Conservation (phyloP, 2,329 filamentous ascomycete genomes). For the Phoma herbarum region DNA sequence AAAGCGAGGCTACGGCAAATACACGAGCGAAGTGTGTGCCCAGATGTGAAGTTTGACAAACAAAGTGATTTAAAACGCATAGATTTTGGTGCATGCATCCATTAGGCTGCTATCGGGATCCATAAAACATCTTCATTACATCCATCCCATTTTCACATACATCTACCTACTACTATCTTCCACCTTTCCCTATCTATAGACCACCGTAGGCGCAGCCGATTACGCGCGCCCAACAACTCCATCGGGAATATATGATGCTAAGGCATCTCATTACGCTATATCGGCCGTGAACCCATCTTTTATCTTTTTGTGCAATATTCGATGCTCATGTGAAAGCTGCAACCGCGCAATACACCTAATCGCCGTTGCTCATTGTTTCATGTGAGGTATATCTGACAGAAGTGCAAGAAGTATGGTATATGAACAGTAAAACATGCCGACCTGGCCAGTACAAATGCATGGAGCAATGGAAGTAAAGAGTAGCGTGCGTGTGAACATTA, state of each 20-base stretch:
- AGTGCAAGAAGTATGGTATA: constrained; percentile 33
- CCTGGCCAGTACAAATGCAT: constrained; percentile 18
- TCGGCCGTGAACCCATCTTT: constrained; percentile 15
- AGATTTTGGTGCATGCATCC: not conserved
- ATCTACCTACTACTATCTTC: constrained; percentile 16
- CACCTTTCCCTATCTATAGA: constrained; percentile 7
- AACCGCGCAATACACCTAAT: constrained; percentile 7
- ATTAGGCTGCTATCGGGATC: not conserved
- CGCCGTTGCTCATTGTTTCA: constrained; percentile 6
- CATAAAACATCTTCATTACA: not conserved
- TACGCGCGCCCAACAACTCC: constrained; percentile 3
- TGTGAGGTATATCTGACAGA: constrained; percentile 14
- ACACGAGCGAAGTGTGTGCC: too few relatives aligned
- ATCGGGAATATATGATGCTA: constrained; percentile 10
- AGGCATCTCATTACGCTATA: constrained; percentile 11
- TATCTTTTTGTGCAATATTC: constrained; percentile 19
- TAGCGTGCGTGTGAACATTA: constrained; percentile 11
- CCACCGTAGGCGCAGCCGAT: not conserved
- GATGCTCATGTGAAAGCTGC: constrained; percentile 9
- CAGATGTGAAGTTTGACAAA: not conserved
- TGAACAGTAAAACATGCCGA: constrained; percentile 35
- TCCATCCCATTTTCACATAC: constrained; percentile 13
- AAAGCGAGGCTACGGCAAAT: not conserved
- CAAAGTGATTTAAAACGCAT: not conserved
- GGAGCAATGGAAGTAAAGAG: constrained; percentile 8